phyloP scores from a whole-genome alignment of 768 basidiomycete species.

The Boletus rufocinnamomeus region DNA sequence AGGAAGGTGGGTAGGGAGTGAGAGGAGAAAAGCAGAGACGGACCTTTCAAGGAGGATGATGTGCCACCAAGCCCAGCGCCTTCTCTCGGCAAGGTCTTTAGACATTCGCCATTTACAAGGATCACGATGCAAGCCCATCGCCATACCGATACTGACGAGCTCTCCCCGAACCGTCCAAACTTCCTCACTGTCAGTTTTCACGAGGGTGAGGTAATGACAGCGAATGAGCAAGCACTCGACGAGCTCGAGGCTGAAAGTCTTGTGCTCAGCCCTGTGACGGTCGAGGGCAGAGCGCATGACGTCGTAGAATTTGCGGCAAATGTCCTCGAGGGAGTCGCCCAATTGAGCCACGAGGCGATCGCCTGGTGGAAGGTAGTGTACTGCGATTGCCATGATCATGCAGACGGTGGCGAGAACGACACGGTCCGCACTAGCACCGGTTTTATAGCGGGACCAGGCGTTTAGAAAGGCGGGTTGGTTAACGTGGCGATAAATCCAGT shows the following conservation, averaged over 20 bases:
- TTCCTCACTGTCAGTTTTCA: constrained; percentile 77
- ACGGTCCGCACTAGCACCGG: constrained; percentile 63
- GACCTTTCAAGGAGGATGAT: constrained; percentile 78
- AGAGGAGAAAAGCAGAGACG: constrained; percentile 22
- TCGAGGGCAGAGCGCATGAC: constrained; percentile 66
- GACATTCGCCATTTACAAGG: constrained; percentile 78
- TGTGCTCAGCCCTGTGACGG: constrained; percentile 59
- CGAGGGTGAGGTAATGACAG: constrained; percentile 69
- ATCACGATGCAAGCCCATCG: constrained; percentile 85
- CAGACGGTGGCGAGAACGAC: constrained; percentile 71
- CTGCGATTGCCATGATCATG: constrained; percentile 71
- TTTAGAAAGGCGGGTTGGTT: constrained; percentile 60
- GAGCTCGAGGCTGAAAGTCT: constrained; percentile 67
- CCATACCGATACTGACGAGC: constrained; percentile 70
- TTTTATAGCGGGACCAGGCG: constrained; percentile 77
- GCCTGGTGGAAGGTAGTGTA: constrained; percentile 67
- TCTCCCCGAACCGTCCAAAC: constrained; percentile 78
- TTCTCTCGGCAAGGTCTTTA: constrained; percentile 67
- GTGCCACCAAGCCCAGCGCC: constrained; percentile 93
- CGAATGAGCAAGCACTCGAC: constrained; percentile 74
- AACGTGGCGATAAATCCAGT: constrained; percentile 84
- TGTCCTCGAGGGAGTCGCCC: constrained; percentile 55
- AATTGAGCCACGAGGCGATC: constrained; percentile 61
- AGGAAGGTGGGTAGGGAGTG: constrained; percentile 7
- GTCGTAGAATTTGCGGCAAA: constrained; percentile 67